A percentile compares a stretch with the other conserved stretches of the same genome.
These are phyloP conservation scores for Mortierella sp. DNA, from an alignment of 371 early-diverging fungal species.

Conservation along the genomic window DNA sequence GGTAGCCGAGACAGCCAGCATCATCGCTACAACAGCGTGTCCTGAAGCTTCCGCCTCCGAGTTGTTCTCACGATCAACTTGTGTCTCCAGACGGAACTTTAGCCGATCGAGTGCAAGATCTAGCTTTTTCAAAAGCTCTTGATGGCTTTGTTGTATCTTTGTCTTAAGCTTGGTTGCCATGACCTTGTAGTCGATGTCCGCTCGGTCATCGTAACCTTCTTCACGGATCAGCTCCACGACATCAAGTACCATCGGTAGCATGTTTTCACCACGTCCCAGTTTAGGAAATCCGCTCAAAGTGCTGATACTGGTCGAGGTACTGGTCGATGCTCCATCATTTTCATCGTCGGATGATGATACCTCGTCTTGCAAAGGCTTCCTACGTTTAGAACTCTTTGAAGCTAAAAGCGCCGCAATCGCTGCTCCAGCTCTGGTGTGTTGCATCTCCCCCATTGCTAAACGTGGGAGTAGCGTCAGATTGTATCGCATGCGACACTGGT, in stretches of 20 bases:
- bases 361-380: slow-evolving; percentile 1
- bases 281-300: neutral
- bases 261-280: neutral
- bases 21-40: neutral
- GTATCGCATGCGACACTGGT: slow-evolving; percentile 43
- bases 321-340: neutral
- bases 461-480: slow-evolving; percentile 32
- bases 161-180: neutral
- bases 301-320: neutral
- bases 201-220: neutral
- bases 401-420: slow-evolving; percentile 11
- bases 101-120: neutral
- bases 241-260: neutral
- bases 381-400: slow-evolving; percentile 11
- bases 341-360: neutral
- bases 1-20: neutral
- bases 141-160: neutral
- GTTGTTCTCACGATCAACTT: neutral
- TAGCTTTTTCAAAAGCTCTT: neutral
- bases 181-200: neutral
- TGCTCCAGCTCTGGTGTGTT: slow-evolving; percentile 29
- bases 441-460: slow-evolving; percentile 39
- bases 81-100: neutral
- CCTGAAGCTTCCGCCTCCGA: neutral
- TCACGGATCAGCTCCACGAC: neutral